Conservation (phyloP, 2,329 filamentous ascomycete genomes). For the Diaporthe amygdali region DNA sequence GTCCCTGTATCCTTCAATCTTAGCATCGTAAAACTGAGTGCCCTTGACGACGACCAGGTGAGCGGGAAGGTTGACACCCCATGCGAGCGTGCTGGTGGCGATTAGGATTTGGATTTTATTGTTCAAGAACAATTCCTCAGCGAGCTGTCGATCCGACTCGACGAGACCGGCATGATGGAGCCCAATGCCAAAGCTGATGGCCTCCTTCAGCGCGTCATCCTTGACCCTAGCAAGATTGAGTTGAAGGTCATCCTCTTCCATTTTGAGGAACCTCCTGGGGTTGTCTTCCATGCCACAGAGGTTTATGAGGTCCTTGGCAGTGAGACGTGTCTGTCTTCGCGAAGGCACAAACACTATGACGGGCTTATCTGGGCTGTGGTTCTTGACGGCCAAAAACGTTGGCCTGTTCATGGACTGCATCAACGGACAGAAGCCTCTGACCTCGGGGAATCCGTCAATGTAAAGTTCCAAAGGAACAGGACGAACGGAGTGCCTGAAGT, state of each 20-base stretch:
- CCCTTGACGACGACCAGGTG: constrained; percentile 98
- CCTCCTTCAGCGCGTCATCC: constrained; percentile 89
- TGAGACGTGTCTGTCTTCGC: constrained; percentile 90
- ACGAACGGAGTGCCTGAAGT: constrained; percentile 95
- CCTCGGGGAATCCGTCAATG: constrained; percentile 96
- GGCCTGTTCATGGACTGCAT: constrained; percentile 99
- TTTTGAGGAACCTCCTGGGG: constrained; percentile 87
- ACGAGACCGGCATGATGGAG: constrained; percentile 96
- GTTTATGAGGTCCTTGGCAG: constrained; percentile 95
- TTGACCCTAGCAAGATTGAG: constrained; percentile 89
- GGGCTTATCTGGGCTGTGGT: constrained; percentile 93
- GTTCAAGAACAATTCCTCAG: constrained; percentile 93
- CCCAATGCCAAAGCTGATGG: constrained; percentile 96
- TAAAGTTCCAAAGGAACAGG: constrained; percentile 95
- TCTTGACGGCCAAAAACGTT: constrained; percentile 95
- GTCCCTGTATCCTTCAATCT: constrained; percentile 96
- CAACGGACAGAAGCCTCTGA: constrained; percentile 91
- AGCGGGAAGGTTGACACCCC: constrained; percentile 97
- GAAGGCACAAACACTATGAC: constrained; percentile 99
- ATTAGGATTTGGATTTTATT: constrained; percentile 98
- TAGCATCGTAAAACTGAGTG: constrained; percentile 97
- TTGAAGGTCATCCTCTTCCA: constrained; percentile 93
- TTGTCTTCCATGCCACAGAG: constrained; percentile 99
- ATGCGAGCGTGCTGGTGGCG: constrained; percentile 93
- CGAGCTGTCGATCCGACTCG: constrained; percentile 87